A percentile compares a stretch with the other conserved stretches of the same genome.
phyloP scores from a whole-genome alignment of 805 yeast species.

The Yamadazyma scolyti region DNA sequence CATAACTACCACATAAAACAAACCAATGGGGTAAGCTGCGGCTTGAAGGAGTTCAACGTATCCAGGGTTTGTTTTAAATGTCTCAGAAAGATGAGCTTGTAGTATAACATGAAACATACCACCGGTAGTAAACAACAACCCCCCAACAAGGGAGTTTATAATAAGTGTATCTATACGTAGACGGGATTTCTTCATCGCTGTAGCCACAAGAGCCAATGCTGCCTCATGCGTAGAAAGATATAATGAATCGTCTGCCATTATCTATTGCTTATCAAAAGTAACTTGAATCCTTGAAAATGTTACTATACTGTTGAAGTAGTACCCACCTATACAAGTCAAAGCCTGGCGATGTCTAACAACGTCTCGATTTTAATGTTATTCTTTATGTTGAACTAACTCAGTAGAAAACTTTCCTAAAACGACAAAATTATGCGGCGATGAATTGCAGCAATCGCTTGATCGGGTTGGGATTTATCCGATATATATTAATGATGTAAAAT shows the following conservation, averaged over 20 bases:
- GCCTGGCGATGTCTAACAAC: no score
- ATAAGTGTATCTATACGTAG: constrained; percentile 56
- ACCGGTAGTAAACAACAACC: constrained; percentile 64
- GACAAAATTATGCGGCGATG: no score
- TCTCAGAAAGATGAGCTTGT: constrained; percentile 48
- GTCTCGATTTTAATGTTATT: no score
- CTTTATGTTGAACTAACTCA: no score
- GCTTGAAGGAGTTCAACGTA: constrained; percentile 56
- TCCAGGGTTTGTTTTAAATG: constrained; percentile 46
- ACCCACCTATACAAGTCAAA: no score
- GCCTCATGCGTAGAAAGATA: constrained; percentile 78
- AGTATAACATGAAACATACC: constrained; percentile 64
- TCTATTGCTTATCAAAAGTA: background rate
- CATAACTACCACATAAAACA: constrained; percentile 69
- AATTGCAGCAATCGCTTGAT: no score
- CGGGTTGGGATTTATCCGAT: no score
- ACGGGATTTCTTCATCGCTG: constrained; percentile 79
- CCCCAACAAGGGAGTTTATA: constrained; percentile 67
- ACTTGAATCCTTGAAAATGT: background rate
- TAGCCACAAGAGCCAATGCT: constrained; percentile 80
- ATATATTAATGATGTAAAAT: no score
- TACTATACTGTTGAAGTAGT: constrained; percentile 9
- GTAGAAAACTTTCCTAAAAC: no score
- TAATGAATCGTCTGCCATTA: constrained; percentile 12
- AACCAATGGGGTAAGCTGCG: constrained; percentile 61